Conservation (phyloP, 1,284 basidiomycete species). For the Ustilago vetiveriae region DNA sequence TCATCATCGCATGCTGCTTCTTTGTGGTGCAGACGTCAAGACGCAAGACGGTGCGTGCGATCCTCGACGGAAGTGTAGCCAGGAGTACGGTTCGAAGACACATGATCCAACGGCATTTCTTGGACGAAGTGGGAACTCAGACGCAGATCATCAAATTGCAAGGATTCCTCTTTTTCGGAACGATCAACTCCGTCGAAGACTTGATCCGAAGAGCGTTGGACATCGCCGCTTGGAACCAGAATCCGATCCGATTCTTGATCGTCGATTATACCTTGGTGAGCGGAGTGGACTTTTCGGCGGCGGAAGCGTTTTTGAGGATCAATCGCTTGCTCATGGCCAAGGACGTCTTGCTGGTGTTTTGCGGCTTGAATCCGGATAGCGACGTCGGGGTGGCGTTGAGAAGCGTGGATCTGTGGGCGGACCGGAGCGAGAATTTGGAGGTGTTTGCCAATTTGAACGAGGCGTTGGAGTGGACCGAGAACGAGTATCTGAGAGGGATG, state of each 20-base stretch:
- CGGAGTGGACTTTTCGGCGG: constrained; percentile 92
- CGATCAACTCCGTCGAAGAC: constrained; percentile 86
- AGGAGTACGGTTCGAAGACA: constrained; percentile 91
- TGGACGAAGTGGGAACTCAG: constrained; percentile 89
- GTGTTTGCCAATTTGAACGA: constrained; percentile 85
- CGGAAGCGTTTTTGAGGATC: constrained; percentile 92
- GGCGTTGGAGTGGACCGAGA: constrained; percentile 83
- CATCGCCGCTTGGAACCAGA: constrained; percentile 77
- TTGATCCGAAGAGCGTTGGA: constrained; percentile 78
- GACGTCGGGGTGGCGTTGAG: constrained; percentile 61
- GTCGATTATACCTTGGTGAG: constrained; percentile 77
- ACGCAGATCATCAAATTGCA: constrained; percentile 89
- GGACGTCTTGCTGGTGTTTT: constrained; percentile 85
- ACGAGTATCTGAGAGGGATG: constrained; percentile 68
- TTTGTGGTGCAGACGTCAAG: constrained; percentile 96
- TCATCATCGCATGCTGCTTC: constrained; percentile 90
- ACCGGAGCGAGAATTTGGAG: constrained; percentile 70
- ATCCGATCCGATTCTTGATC: constrained; percentile 81
- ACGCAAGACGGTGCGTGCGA: constrained; percentile 59
- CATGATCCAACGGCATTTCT: constrained; percentile 84
- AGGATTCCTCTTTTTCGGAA: constrained; percentile 94
- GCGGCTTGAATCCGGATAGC: constrained; percentile 73
- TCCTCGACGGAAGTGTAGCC: constrained; percentile 63
- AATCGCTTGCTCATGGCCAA: constrained; percentile 82
- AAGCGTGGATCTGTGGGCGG: constrained; percentile 77